Conservation (phyloP, 2,329 filamentous ascomycete species). For the Xylaria sp. region DNA sequence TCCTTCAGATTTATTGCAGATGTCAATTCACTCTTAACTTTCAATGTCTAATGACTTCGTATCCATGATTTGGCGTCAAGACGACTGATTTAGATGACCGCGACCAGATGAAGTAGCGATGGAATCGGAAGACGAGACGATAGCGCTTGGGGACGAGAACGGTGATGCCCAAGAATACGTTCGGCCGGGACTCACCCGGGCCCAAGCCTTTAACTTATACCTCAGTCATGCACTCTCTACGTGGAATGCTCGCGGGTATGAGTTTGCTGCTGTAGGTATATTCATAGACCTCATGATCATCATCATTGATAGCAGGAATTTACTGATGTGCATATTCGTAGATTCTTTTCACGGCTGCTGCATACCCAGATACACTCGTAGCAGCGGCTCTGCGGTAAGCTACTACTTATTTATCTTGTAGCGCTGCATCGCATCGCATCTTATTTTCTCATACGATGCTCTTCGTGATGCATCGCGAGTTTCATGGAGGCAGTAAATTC, state of each 20-base stretch:
- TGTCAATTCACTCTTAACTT: neutral
- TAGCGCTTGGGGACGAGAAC: neutral
- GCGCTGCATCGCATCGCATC: neutral
- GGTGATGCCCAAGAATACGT: neutral
- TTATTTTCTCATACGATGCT: neutral
- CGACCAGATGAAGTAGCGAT: slow-evolving; percentile 6
- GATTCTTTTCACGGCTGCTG: slow-evolving; percentile 64
- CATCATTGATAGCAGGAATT: neutral
- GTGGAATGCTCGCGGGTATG: slow-evolving; percentile 67
- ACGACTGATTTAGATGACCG: neutral
- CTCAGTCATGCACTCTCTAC: slow-evolving; percentile 65
- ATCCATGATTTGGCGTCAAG: neutral
- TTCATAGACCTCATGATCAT: neutral
- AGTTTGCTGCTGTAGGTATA: slow-evolving; percentile 63
- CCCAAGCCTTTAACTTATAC: slow-evolving; percentile 57
- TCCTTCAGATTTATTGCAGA: slow-evolving; percentile 1
- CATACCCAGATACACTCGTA: slow-evolving; percentile 55
- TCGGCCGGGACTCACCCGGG: slow-evolving; percentile 45
- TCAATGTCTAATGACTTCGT: neutral
- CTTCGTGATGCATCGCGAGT: neutral
- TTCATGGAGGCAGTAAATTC: neutral
- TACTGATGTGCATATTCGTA: slow-evolving; percentile 50
- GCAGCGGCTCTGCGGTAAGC: slow-evolving; percentile 54
- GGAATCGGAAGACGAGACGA: slow-evolving; percentile 32
- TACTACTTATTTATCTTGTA: neutral